phyloP scores from a whole-genome alignment of 495 filamentous ascomycete species.

The Apiosordaria backusii region DNA sequence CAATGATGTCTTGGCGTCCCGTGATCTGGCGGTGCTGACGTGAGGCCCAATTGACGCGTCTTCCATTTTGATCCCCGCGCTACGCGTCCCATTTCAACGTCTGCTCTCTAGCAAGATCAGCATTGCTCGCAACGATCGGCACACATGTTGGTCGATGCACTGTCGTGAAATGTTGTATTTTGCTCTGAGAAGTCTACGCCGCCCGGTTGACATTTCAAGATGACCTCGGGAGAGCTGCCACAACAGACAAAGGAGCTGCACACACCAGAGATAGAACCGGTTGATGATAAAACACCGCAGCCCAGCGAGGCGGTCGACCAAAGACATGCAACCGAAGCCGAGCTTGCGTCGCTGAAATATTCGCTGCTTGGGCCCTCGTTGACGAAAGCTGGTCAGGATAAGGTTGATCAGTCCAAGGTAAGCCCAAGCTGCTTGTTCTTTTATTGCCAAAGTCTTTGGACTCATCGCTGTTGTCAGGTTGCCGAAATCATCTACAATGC shows the following conservation, averaged over 20 bases:
- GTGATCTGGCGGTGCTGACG: slow-evolving; percentile 25
- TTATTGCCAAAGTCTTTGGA: neutral
- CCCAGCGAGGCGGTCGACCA: neutral
- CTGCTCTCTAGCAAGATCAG: neutral
- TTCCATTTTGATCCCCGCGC: neutral
- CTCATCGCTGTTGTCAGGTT: slow-evolving; percentile 53
- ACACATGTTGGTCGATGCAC: neutral
- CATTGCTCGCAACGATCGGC: neutral
- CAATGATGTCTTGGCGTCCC: slow-evolving; percentile 6
- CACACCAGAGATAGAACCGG: neutral
- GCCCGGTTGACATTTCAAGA: slow-evolving; percentile 11
- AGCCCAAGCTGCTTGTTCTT: slow-evolving; percentile 7
- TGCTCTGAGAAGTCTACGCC: neutral
- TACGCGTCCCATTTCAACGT: neutral
- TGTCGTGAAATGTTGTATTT: neutral
- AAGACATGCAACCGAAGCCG: slow-evolving; percentile 20
- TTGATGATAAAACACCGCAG: neutral
- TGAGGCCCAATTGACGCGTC: slow-evolving; percentile 14
- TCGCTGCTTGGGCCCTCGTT: slow-evolving; percentile 86
- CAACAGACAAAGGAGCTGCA: neutral
- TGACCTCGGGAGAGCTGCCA: slow-evolving; percentile 12
- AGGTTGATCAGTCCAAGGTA: slow-evolving; percentile 87
- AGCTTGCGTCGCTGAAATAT: slow-evolving; percentile 52
- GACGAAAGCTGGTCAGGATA: slow-evolving; percentile 90
- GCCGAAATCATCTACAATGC: slow-evolving; percentile 97